Conservation (phyloP, 371 early-diverging fungal species). For the Lichtheimia ramosa region DNA sequence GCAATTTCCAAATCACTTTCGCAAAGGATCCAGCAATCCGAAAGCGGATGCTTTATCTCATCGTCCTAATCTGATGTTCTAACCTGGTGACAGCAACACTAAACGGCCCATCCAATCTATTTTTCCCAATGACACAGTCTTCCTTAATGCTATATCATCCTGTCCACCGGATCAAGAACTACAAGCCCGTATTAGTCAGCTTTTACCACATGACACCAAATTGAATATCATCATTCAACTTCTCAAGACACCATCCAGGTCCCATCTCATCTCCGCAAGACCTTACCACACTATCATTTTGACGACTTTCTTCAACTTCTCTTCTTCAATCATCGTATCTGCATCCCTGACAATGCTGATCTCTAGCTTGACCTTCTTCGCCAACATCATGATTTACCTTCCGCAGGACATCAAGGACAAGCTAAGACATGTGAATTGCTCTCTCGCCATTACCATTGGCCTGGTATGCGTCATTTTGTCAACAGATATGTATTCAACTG, state of each 20-base stretch:
- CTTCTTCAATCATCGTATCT: slow-evolving; percentile 19
- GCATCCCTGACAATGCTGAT: slow-evolving; percentile 18
- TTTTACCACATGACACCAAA: neutral
- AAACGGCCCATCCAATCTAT: slow-evolving; percentile 9
- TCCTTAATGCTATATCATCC: slow-evolving; percentile 7
- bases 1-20: slow-evolving; percentile 28
- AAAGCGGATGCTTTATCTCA: slow-evolving; percentile 52
- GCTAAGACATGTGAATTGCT: slow-evolving; percentile 42
- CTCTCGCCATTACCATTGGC: slow-evolving; percentile 40
- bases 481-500: slow-evolving; percentile 39
- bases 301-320: slow-evolving; percentile 15
- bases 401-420: slow-evolving; percentile 47
- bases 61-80: slow-evolving; percentile 13
- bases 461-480: slow-evolving; percentile 31
- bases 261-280: slow-evolving; percentile 4
- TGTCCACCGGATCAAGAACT: slow-evolving; percentile 3
- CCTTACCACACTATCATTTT: slow-evolving; percentile 5
- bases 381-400: slow-evolving; percentile 35
- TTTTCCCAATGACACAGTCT: neutral
- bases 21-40: slow-evolving; percentile 35
- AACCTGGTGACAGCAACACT: slow-evolving; percentile 7
- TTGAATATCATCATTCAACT: neutral
- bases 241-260: neutral
- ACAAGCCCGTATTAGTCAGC: neutral
- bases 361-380: slow-evolving; percentile 20